Conservation (phyloP, 2,329 filamentous ascomycete species). For the Stagonosporopsis vannaccii region DNA sequence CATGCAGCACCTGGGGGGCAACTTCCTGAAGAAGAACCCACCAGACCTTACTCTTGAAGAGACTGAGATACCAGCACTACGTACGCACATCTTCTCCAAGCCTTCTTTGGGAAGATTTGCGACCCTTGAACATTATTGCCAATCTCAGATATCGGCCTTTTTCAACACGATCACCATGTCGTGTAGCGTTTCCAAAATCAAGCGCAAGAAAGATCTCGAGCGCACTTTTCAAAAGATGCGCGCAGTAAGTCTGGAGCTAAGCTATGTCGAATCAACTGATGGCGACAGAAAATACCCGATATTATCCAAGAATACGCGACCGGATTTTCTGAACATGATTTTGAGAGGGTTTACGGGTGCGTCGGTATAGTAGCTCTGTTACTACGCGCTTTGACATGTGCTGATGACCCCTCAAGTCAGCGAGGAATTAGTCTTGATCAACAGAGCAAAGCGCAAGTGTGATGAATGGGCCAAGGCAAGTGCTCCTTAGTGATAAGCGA, state of each 20-base stretch:
- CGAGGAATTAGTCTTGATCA: slow-evolving; percentile 1
- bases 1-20: slow-evolving; percentile 20
- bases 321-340: neutral
- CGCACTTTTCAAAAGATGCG: slow-evolving; percentile 15
- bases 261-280: neutral
- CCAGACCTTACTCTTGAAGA: slow-evolving; percentile 14
- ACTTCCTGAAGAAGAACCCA: neutral
- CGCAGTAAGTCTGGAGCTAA: slow-evolving; percentile 6
- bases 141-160: slow-evolving; percentile 5
- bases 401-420: neutral
- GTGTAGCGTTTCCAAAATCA: slow-evolving; percentile 22
- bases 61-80: slow-evolving; percentile 27
- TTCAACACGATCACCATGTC: slow-evolving; percentile 30
- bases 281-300: neutral
- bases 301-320: neutral
- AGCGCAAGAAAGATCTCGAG: slow-evolving; percentile 22
- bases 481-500: too few species aligned
- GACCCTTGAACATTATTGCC: slow-evolving; percentile 9
- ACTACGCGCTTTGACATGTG: too few species aligned
- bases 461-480: neutral
- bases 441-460: neutral
- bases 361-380: neutral
- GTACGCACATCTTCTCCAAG: slow-evolving; percentile 18
- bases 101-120: slow-evolving; percentile 23
- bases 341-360: neutral